Base-by-base conservation (phyloP, 805 yeast species). In the Hanseniaspora mollemarum region DNA sequence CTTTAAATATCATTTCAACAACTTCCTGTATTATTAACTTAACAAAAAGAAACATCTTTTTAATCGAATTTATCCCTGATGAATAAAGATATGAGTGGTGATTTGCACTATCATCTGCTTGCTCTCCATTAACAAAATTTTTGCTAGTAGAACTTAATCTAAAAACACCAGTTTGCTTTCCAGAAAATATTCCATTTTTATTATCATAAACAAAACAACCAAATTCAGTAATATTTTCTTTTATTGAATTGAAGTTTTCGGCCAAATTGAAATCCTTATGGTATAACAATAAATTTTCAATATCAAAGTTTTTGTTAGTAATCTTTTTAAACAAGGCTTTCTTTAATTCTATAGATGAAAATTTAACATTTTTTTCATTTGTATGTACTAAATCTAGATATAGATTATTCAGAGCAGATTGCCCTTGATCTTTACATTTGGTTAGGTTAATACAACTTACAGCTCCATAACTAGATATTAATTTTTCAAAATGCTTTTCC, bases 91-190 rank as follows among this genome's bases (percentile, higher is more conserved):
- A 33, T 2, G 40, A 28, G n/a, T 16, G 28, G 10, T 40, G 45
- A 9, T 35, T 28, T 3, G 13, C 18, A 12, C 24, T 32, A 8
- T 22, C 21, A 7, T 33, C 35, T 6, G 7, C 12, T n/a, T 37
- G 35, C 2, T 48, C 45, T 2, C 35, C 41, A n/a, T 21, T 48
- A 1, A 40, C 33, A 40, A 33, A 48, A 33, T 48, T 48, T 19
- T 40, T 48, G 10, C 51, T 40, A 7, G 51, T 48, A n/a, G 51
- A 40, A 64, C 92, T 88, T 13, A 88, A 80, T 54, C 97, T 69
- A 60, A 92, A 83, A 4, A 87, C 82, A 33, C 99, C 99, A 43
- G 83, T 78, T 63, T 92, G 99, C 60, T 87, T 82, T 6, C 84
- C 80, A 15, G 81, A 72, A 46, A 75, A 76, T 53, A 80, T 80